Evolutionary conservation across 2,329 filamentous ascomycete genomes (phyloP).

Genomic region (Diaporthe citriasiana): DNA sequence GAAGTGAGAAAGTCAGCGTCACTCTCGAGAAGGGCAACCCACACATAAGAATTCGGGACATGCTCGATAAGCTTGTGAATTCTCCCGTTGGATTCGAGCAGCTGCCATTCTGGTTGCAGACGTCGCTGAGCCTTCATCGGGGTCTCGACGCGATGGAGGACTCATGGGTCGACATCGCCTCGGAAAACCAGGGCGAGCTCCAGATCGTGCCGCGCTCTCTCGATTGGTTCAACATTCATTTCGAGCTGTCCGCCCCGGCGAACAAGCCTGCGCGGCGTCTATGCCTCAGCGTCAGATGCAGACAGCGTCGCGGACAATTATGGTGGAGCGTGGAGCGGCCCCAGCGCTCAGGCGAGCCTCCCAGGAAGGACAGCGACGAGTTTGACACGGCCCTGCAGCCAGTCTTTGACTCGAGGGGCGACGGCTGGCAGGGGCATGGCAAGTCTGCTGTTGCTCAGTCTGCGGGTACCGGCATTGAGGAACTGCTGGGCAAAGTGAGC

Average conservation of each 20-base stretch:
- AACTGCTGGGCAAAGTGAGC: constrained; percentile 62
- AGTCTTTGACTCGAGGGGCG: constrained; percentile 61
- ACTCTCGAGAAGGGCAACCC: constrained; percentile 74
- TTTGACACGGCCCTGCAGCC: constrained; percentile 58
- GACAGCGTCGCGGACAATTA: constrained; percentile 60
- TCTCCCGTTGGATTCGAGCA: constrained; percentile 64
- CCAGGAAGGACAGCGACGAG: constrained; percentile 50
- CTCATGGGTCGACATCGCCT: constrained; percentile 60
- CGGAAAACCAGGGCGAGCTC: constrained; percentile 61
- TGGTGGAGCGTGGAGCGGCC: constrained; percentile 66
- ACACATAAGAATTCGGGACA: constrained; percentile 73
- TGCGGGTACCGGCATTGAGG: constrained; percentile 58
- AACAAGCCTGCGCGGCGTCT: constrained; percentile 53
- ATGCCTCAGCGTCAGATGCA: constrained; percentile 67
- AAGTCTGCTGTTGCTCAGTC: constrained; percentile 61
- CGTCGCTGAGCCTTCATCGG: constrained; percentile 75
- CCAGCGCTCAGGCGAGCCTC: constrained; percentile 43
- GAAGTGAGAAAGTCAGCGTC: constrained; percentile 67
- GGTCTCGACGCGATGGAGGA: constrained; percentile 73
- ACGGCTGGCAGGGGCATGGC: constrained; percentile 62
- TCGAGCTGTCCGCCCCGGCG: constrained; percentile 55
- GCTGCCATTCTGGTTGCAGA: constrained; percentile 68
- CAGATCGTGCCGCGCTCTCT: constrained; percentile 67
- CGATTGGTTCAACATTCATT: constrained; percentile 71
- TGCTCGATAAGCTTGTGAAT: constrained; percentile 72